Evolutionary conservation across 768 basidiomycete species (phyloP), one percentile per base, ranked within the genome.

Genomic region (Lactifluus hygrophoroides): DNA sequence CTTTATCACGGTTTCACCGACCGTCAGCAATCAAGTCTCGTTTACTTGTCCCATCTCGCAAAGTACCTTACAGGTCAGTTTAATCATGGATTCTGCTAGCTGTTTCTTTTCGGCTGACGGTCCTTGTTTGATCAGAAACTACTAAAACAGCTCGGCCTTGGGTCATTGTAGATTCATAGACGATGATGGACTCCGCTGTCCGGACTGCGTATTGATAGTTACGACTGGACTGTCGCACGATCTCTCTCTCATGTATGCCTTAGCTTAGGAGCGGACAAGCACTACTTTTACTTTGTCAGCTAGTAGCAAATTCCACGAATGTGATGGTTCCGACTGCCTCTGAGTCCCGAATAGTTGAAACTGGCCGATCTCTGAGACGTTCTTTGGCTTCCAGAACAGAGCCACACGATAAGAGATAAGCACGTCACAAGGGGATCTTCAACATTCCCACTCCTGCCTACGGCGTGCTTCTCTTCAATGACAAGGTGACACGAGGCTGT

Each of bases 1-100:
- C n/a, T 70, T 84, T 54, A 74, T 89, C 44, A 80, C 82, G 0
- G 75, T 90, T 43, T 81, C 81, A 16, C 89, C 87, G 11, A 77
- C 80, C 2, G 75, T 92, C 66, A 79, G 75, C 51, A 84, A 84
- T 63, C 70, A 72, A 5, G 76, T 85, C 62, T 78, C 68, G 35
- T 87, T 92, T 66, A 62, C 69, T 11, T 92, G 89, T 67, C 90
- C 90, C 3, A 61, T 90, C 51, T 66, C 71, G 23, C 52, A 70
- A 19, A 51, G 44, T 37, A 73, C 71, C 25, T 56, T 76, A 5
- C 51, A 65, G 65, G 75, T 75, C 57, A 32, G 71, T 61, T 27
- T 30, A 27, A 25, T 48, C 32, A 16, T 27, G 5, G 7, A 8
- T n/a, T 37, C 5, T n/a, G 23, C 8, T n/a, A 21, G 47, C 28